Conservation (phyloP, 78 protist genomes). For the Emiliania huxleyi region DNA sequence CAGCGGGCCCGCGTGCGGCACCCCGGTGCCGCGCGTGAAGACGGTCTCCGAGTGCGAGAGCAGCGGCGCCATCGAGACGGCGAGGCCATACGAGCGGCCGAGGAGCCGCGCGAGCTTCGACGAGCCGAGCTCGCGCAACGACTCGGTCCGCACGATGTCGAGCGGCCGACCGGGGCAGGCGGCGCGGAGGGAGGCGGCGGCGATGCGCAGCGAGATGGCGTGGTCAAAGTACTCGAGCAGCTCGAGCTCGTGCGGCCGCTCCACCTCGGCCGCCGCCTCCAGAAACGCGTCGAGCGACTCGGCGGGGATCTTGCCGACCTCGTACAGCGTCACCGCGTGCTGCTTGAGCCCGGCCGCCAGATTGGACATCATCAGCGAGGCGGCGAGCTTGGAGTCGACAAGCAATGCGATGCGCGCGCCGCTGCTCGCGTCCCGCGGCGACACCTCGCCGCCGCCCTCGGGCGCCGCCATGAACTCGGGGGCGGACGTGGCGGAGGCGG, state of each 20-base stretch:
- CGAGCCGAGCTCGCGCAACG: constrained; percentile 16
- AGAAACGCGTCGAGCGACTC: constrained; percentile 76
- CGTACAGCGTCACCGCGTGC: constrained; percentile 94
- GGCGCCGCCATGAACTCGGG: no score
- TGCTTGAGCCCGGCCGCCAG: constrained; percentile 75
- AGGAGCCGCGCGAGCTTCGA: constrained; percentile 53
- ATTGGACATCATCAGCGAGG: constrained; percentile 94
- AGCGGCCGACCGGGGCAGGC: not conserved
- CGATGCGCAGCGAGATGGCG: constrained; percentile 72
- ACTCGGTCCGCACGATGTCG: constrained; percentile 42
- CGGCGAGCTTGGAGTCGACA: constrained; percentile 85
- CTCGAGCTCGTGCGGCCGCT: constrained; percentile 74
- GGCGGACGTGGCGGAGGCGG: not conserved
- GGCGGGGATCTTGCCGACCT: constrained; percentile 86
- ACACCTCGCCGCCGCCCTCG: not conserved
- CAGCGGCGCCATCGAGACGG: constrained; percentile 88
- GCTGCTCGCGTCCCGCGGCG: not conserved
- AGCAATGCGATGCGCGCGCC: constrained; percentile 67
- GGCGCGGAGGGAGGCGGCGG: constrained; percentile 64
- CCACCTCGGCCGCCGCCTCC: constrained; percentile 54
- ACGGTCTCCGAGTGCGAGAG: constrained; percentile 65
- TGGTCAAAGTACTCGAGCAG: constrained; percentile 74
- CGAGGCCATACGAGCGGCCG: constrained; percentile 52
- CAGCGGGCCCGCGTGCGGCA: not conserved
- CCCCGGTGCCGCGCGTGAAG: not conserved